Percentiles rank a stretch among this genome's conserved stretches.
These are phyloP conservation scores for Phyllosticta paracitricarpa DNA, from an alignment of 2,329 filamentous ascomycete species.

Conservation along the genomic window DNA sequence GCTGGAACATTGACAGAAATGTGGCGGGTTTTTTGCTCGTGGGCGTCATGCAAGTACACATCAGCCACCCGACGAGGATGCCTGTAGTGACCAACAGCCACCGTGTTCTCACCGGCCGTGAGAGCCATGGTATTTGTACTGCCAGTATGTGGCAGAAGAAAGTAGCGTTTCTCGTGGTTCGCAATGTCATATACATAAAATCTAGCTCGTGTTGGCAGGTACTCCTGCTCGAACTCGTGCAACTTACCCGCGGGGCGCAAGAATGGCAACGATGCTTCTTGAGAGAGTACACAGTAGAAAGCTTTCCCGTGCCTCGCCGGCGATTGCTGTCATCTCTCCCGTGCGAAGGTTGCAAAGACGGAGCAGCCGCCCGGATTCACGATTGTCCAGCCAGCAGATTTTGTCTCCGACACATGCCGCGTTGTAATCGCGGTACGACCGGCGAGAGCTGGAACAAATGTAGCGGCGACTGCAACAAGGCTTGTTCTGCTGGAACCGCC, in stretches of 20 bases:
- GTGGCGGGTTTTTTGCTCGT: neutral
- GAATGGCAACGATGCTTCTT: conserved; percentile 18
- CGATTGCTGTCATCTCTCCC: conserved; percentile 2
- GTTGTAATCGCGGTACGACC: neutral
- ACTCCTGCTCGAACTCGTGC: neutral
- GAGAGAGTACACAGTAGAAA: conserved; percentile 16
- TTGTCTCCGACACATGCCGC: neutral
- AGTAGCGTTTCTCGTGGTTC: neutral
- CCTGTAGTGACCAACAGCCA: neutral
- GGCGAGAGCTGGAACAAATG: neutral
- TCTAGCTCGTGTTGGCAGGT: neutral
- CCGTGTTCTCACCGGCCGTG: neutral
- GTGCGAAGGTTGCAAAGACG: neutral
- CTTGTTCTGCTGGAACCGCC: conserved; percentile 18
- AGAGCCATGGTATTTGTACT: neutral
- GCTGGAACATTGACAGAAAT: neutral
- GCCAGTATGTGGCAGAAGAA: neutral
- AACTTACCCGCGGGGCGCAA: conserved; percentile 4
- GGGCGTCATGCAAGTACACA: neutral
- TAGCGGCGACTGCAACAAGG: neutral
- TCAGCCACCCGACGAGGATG: neutral
- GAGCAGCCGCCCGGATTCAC: neutral
- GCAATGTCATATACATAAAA: neutral
- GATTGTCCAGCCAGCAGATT: neutral
- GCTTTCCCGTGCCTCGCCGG: conserved; percentile 17